Base-by-base conservation (phyloP, 495 filamentous ascomycete species). In the Monascus purpureus region DNA sequence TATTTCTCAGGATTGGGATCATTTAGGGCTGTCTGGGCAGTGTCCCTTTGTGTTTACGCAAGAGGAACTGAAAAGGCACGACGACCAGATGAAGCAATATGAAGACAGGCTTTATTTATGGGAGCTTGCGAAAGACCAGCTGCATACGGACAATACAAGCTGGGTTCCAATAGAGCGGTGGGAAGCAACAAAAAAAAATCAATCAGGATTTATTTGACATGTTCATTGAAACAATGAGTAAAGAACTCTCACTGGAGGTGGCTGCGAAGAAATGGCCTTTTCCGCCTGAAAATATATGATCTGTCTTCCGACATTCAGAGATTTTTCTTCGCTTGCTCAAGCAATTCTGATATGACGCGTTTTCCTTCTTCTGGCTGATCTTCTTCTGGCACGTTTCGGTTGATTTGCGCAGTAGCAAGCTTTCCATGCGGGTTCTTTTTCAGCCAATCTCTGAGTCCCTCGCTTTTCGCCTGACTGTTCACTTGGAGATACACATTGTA, bases 11-110 rank as follows among this genome's bases (percentile, higher is more conserved):
- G 42, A 43, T 32, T 49, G 44, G 47, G 22, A 14, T 15, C n/a
- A 8, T 12, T 30, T 34, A 49, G 8, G 46, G 26, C 5, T 41
- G 43, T 12, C 32, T 40, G 32, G 45, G 44, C 23, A 41, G 35
- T 17, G 55, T 43, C 39, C 50, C 52, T 46, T 54, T 24, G 12
- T 24, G 9, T 49, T 56, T 25, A 36, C 40, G 2, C 33, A 55
- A 33, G 45, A 49, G 19, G 48, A 47, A 13, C 17, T 49, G 7
- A 12, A 44, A 20, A 33, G 6, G 29, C 50, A 56, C 26, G 20
- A 38, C 28, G 33, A 37, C 23, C 38, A 47, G 28, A 20, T 32
- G 0, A 3, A 18, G 13, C 20, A 29, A 12, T 44, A 44, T 30
- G 19, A 43, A 25, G 36, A 50, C 17, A 40, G 8, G 25, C 16